Base-by-base conservation (phyloP, 129 eudicot genomes). In the Deinandra increscens region DNA sequence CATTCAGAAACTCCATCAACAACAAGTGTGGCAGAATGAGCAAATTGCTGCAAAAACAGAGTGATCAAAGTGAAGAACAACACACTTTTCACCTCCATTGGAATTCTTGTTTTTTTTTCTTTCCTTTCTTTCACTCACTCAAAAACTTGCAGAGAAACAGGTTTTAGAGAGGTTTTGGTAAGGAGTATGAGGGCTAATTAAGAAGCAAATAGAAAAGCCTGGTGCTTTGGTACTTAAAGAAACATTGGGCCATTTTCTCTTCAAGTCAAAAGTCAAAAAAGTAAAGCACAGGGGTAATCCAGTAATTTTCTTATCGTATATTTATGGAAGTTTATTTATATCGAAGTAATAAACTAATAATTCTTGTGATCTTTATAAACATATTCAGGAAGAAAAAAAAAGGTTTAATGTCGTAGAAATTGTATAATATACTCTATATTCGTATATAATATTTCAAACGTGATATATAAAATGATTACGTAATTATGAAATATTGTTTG, bases 1-100 rank as follows among this genome's bases (percentile, higher is more conserved):
- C 94, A 88, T 38, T 84, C 56, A 67, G 96, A 84, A 79, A 91
- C 89, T 29, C 96, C 97, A 82, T 91, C 97, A 17, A 88, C 89
- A 34, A 91, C 88, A 41, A 88, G 76, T 6, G 96, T 84, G 70
- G 91, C 73, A 80, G 87, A 76, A 10, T 76, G 36, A 50, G 81
- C 72, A 46, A 69, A 69, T 19, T 77, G 64, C 43, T 74, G 85
- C 61, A 75, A 51, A 1, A 61, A 56, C 9, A 82, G 67, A 64
- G 77, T 55, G 14, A 80, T 36, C 45, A 80, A 69, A 68, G 63
- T 66, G 44, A 80, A 66, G 45, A 87, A 12, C 48, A 69, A 50
- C 73, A 67, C 61, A 44, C 19, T 26, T 49, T 75, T 41, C 65
- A 45, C 6, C 68, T 75, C 80, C 80, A 69, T 61, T 54, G 41